phyloP scores from a whole-genome alignment of 768 basidiomycete genomes.

The Xerocomus potaroensis region DNA sequence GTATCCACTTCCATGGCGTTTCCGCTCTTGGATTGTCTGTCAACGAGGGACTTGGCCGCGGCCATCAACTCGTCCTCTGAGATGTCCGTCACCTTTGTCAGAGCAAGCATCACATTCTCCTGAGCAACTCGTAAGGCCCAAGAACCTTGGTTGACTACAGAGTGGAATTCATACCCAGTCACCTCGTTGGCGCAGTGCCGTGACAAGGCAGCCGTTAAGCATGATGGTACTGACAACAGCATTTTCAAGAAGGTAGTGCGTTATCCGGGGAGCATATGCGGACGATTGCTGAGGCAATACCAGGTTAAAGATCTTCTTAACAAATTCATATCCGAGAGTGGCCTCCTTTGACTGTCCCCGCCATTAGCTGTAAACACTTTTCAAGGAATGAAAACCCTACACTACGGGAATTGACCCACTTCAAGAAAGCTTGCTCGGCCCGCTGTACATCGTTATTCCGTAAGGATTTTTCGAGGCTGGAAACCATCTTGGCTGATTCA shows the following conservation, averaged over 20 bases:
- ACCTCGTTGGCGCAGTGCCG: slow-evolving; percentile 44
- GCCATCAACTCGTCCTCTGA: slow-evolving; percentile 61
- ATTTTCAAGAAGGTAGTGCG: slow-evolving; percentile 54
- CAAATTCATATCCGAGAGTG: slow-evolving; percentile 45
- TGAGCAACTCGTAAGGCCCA: slow-evolving; percentile 4
- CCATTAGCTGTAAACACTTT: not conserved
- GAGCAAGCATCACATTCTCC: slow-evolving; percentile 45
- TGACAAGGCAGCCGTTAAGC: slow-evolving; percentile 57
- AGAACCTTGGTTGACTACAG: not conserved
- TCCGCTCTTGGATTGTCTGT: slow-evolving; percentile 30
- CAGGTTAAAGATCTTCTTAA: slow-evolving; percentile 52
- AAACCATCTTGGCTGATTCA: slow-evolving; percentile 33
- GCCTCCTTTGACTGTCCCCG: slow-evolving; percentile 14
- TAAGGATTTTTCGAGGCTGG: slow-evolving; percentile 38
- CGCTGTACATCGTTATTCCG: slow-evolving; percentile 41
- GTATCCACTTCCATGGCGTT: slow-evolving; percentile 37
- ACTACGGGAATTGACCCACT: slow-evolving; percentile 48
- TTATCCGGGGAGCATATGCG: slow-evolving; percentile 53
- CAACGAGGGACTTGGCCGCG: slow-evolving; percentile 43
- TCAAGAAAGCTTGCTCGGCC: slow-evolving; percentile 58
- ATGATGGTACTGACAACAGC: slow-evolving; percentile 56
- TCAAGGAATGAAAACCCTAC: slow-evolving; percentile 2
- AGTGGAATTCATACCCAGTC: slow-evolving; percentile 59
- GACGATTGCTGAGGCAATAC: slow-evolving; percentile 42
- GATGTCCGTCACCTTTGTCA: slow-evolving; percentile 56